A percentile compares a stretch with the other conserved stretches of the same genome.
phyloP scores from a whole-genome alignment of 768 basidiomycete species.

The Tricholoma saponaceum region DNA sequence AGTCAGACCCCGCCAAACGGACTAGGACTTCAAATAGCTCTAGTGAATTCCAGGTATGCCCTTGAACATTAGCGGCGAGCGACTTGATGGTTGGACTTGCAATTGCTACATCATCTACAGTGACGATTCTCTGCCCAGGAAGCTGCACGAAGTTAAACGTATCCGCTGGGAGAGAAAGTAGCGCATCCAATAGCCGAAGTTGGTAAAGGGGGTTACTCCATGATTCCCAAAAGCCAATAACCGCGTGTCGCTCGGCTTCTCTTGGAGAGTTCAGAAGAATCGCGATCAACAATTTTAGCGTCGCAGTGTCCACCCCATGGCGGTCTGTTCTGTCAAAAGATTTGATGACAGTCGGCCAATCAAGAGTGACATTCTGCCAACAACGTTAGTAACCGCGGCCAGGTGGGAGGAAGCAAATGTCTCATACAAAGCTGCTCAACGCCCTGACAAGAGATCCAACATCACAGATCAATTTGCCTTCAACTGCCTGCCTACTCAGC shows the following conservation, averaged over 20 bases:
- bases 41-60: constrained; percentile 91
- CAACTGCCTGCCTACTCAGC: constrained; percentile 64
- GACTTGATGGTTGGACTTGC: constrained; percentile 92
- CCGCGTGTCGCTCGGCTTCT: constrained; percentile 72
- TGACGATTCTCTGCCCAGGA: constrained; percentile 79
- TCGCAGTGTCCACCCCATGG: constrained; percentile 83
- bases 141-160: constrained; percentile 91
- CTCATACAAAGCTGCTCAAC: constrained; percentile 68
- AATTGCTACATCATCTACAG: constrained; percentile 80
- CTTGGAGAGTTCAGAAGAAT: constrained; percentile 81
- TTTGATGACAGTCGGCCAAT: constrained; percentile 81
- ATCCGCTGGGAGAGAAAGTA: constrained; percentile 85
- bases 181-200: constrained; percentile 80
- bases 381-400: constrained; percentile 6
- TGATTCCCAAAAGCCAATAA: constrained; percentile 77
- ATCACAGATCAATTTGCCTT: constrained; percentile 72
- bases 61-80: constrained; percentile 86
- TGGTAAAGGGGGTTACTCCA: constrained; percentile 89
- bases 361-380: constrained; percentile 55
- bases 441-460: constrained; percentile 71
- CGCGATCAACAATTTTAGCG: constrained; percentile 84
- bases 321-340: constrained; percentile 85
- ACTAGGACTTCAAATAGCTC: constrained; percentile 88
- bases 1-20: constrained; percentile 70
- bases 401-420: constrained; percentile 1